phyloP scores from a whole-genome alignment of 176 grass and related monocot genomes.

The Phoenix dactylifera region DNA sequence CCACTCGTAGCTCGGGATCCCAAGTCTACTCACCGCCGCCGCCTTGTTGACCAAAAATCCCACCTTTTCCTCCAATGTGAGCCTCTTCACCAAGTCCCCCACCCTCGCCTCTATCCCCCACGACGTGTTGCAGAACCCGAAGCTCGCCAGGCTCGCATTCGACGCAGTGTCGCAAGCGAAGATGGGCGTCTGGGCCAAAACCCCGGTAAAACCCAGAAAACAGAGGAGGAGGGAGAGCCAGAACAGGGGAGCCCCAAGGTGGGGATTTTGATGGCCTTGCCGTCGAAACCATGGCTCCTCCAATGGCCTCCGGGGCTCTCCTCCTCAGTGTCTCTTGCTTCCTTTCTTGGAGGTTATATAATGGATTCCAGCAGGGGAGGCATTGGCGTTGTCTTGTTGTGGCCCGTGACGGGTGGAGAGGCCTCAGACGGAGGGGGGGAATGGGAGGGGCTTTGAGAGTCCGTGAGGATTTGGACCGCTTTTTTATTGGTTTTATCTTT shows the following conservation, averaged over 20 bases:
- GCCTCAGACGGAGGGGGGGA: too few species aligned
- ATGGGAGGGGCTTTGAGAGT: too few species aligned
- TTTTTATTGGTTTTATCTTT: too few species aligned
- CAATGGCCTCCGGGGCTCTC: too few species aligned
- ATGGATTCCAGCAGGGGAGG: too few species aligned
- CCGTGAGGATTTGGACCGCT: too few species aligned
- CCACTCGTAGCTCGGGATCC: slow-evolving; percentile 91
- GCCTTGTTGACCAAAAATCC: slow-evolving; percentile 76
- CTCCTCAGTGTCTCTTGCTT: too few species aligned
- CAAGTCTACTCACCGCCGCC: slow-evolving; percentile 53
- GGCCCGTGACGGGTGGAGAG: too few species aligned
- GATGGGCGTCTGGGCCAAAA: slow-evolving; percentile 36
- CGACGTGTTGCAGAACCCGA: slow-evolving; percentile 68
- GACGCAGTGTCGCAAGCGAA: slow-evolving; percentile 72
- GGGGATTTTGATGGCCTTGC: slow-evolving; percentile 7
- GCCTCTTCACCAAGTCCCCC: slow-evolving; percentile 44
- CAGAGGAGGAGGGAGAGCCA: slow-evolving; percentile 10
- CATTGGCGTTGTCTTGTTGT: too few species aligned
- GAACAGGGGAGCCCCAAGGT: slow-evolving; percentile 3
- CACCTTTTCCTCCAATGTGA: slow-evolving; percentile 77
- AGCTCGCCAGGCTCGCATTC: slow-evolving; percentile 27
- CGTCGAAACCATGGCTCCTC: background rate
- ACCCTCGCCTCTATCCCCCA: slow-evolving; percentile 27
- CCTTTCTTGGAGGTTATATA: too few species aligned
- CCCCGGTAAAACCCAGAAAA: background rate